Base-by-base conservation (phyloP, 257 asterid genomes). In the Fraxinus quadrangulata region DNA sequence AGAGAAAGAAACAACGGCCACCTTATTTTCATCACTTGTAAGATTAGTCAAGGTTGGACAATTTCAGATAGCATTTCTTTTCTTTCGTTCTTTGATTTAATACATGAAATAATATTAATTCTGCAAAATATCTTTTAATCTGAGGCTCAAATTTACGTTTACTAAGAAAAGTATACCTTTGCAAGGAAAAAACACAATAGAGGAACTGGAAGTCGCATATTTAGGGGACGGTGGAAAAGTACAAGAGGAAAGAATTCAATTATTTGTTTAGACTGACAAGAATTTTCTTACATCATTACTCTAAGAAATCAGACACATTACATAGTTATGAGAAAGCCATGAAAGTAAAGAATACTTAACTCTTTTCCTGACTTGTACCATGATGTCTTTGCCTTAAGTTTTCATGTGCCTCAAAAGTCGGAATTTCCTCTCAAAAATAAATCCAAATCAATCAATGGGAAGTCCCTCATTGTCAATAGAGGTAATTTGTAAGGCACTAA, bases 181-280 rank as follows among this genome's bases (percentile, higher is more conserved):
- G 67, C 67, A 59, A 21, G 67, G 67, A 59, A 21, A 21, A 63
- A 12, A 56, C 66, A 56, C 26, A 56, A n/a, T n/a, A 4, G 7
- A 47, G 59, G 21, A 47, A n/a, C 66, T 19, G 28, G 66, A 56
- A 2, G 11, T 56, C 21, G 10, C 28, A 56, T 56, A 56, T 56
- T 7, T n/a, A 17, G 66, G 26, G 26, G 66, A 56, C 28, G 6
- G 12, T 56, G 66, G 12, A 19, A n/a, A 56, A 56, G 4, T 56
- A n/a, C 28, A 14, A 51, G 66, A 12, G 33, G 69, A 26, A 63
- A 24, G 36, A 63, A 63, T 63, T 63, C 69, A 24, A 11, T 23
- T 31, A 63, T 63, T 63, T 26, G 30, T 26, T 63, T 26, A 63
- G 36, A 63, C 69, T 63, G 36, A 63, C 69, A 63, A 63, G 69